These are phyloP conservation scores for Aspergillus sp. DNA, from an alignment of 2,329 filamentous ascomycete genomes.

Conservation along the genomic window DNA sequence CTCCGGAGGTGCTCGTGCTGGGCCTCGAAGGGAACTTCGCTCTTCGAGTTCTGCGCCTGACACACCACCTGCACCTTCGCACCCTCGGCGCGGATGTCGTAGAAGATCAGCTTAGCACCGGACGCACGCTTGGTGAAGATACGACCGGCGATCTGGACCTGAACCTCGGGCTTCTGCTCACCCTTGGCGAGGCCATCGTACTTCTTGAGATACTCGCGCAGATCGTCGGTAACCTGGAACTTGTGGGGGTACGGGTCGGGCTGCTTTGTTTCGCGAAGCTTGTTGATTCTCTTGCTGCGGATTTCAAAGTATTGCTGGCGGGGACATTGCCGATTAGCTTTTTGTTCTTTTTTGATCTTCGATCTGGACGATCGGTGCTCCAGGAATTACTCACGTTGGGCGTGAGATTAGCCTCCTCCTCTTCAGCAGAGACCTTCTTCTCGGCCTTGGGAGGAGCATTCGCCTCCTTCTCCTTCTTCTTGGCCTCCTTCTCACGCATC, in stretches of 20 bases:
- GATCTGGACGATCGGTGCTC: background rate
- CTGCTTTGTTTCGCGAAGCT: slow-evolving; percentile 68
- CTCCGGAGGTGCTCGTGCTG: slow-evolving; percentile 87
- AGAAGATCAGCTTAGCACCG: slow-evolving; percentile 86
- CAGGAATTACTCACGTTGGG: slow-evolving; percentile 61
- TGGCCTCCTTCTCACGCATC: slow-evolving; percentile 79
- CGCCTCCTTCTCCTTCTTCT: slow-evolving; percentile 84
- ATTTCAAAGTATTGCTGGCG: slow-evolving; percentile 91
- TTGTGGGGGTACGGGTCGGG: slow-evolving; percentile 91
- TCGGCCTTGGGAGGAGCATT: slow-evolving; percentile 59
- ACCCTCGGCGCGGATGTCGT: slow-evolving; percentile 76
- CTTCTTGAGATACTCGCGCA: slow-evolving; percentile 75
- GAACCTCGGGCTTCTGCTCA: slow-evolving; percentile 72
- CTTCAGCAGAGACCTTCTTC: slow-evolving; percentile 60
- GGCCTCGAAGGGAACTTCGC: slow-evolving; percentile 71
- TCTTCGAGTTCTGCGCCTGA: slow-evolving; percentile 74
- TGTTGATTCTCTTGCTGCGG: slow-evolving; percentile 77
- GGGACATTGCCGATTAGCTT: slow-evolving; percentile 11
- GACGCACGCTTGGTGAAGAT: slow-evolving; percentile 85
- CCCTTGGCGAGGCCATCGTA: slow-evolving; percentile 80
- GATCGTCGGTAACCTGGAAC: slow-evolving; percentile 82
- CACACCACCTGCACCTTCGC: slow-evolving; percentile 88
- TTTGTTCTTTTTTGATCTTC: background rate
- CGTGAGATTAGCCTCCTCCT: slow-evolving; percentile 70
- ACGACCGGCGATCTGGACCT: slow-evolving; percentile 75